Evolutionary conservation across 805 yeast species (phyloP).

Genomic region (Hanseniaspora occidentalis): DNA sequence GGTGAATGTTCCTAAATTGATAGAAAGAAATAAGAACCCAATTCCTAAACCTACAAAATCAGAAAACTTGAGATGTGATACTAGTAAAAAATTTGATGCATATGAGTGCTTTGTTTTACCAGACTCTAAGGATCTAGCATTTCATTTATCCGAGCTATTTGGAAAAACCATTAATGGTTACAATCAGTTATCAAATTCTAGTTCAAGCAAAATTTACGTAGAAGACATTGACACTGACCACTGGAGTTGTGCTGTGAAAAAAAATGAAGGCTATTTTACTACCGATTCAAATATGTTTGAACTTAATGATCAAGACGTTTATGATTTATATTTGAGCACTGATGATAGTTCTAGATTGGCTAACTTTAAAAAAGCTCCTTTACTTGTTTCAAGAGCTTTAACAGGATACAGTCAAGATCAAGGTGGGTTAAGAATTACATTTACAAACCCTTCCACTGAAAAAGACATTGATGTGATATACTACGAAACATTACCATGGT

Average conservation of each 20-base stretch:
- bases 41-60: slow-evolving; percentile 74
- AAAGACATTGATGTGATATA: slow-evolving; percentile 41
- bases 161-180: slow-evolving; percentile 58
- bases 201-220: slow-evolving; percentile 27
- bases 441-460: slow-evolving; percentile 47
- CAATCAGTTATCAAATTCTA: slow-evolving; percentile 38
- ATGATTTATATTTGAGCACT: slow-evolving; percentile 22
- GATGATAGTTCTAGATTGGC: slow-evolving; percentile 23
- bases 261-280: slow-evolving; percentile 19
- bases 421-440: slow-evolving; percentile 76
- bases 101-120: slow-evolving; percentile 74
- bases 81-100: slow-evolving; percentile 39
- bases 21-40: slow-evolving; percentile 51
- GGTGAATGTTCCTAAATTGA: slow-evolving; percentile 52
- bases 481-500: slow-evolving; percentile 88
- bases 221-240: slow-evolving; percentile 31
- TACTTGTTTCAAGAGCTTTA: slow-evolving; percentile 68
- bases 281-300: slow-evolving; percentile 28
- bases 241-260: slow-evolving; percentile 35
- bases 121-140: slow-evolving; percentile 33
- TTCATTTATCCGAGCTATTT: slow-evolving; percentile 51
- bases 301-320: slow-evolving; percentile 12
- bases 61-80: slow-evolving; percentile 62
- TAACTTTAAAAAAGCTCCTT: slow-evolving; percentile 37
- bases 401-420: slow-evolving; percentile 86